Base-by-base conservation (phyloP, 2,329 filamentous ascomycete genomes). In the Exophiala dermatitidis region DNA sequence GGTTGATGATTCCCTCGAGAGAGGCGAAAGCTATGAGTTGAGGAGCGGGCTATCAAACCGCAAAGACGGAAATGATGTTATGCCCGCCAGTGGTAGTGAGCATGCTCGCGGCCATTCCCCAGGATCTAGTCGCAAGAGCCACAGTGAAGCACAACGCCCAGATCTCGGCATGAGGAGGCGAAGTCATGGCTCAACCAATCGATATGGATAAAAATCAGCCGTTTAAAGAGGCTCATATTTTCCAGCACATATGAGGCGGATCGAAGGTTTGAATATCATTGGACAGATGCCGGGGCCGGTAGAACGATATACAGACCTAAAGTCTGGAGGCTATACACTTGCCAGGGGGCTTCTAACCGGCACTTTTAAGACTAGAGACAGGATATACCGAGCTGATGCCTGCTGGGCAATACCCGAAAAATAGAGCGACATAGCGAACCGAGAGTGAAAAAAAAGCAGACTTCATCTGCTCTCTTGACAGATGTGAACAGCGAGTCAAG, bases 1-100 rank as follows among this genome's bases (percentile, higher is more conserved):
- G 30, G 54, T 70, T 7, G 70, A 69, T 40, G 69, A 69, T 60
- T 66, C 69, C 36, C 45, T 73, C 42, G 72, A 74, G 53, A 65
- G 70, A 47, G 72, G 72, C 3, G 71, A 72, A 56, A 63, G 64
- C 32, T 68, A 71, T 60, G 69, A 71, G 52, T 63, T 72, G 53
- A 40, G 45, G 28, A 50, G 30, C 12, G 41, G 46, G n/a, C 19
- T 49, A 19, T 33, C 44, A 10, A 52, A 50, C 19, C 36, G 48
- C 8, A 50, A 43, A 26, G 10, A 36, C 19, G 30, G 29, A 3
- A 43, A 44, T 28, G 26, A 28, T 31, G 19, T 26, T 26, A 32
- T 8, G 32, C 12, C 31, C n/a, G 36, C 45, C 2, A 8, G 41
- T 29, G 32, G 31, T 37, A 12, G 44, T 59, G 19, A 63, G 60